phyloP scores from a whole-genome alignment of 345 rosid genomes.

The Dimocarpus longan region DNA sequence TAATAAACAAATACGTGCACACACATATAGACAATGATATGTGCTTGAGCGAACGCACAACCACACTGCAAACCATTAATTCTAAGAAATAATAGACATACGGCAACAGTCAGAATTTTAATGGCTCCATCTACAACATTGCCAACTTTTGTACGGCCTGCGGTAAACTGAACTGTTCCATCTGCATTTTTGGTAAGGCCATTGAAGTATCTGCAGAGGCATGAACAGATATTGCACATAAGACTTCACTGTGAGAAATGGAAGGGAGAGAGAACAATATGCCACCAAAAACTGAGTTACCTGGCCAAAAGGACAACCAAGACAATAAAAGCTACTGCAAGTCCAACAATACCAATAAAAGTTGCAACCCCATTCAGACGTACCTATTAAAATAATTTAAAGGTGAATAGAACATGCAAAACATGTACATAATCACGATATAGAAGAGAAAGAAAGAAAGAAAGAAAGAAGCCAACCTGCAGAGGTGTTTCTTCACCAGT shows the following conservation, averaged over 20 bases:
- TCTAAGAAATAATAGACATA: constrained; percentile 41
- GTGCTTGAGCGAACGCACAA: background rate
- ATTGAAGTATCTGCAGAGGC: constrained; percentile 63
- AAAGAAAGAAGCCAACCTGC: constrained; percentile 58
- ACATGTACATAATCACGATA: constrained; percentile 4
- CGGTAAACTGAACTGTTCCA: constrained; percentile 52
- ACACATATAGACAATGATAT: background rate
- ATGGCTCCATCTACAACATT: constrained; percentile 67
- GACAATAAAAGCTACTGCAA: constrained; percentile 77
- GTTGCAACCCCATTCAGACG: constrained; percentile 98
- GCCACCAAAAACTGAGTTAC: constrained; percentile 34
- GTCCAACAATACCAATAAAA: constrained; percentile 91
- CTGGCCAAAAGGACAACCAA: constrained; percentile 80
- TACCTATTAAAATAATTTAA: constrained; percentile 49
- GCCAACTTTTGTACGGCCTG: constrained; percentile 61
- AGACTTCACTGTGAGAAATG: background rate
- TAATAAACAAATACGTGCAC: background rate
- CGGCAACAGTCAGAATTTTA: constrained; percentile 86
- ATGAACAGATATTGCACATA: background rate
- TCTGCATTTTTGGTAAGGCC: constrained; percentile 58
- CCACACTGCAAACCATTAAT: background rate
- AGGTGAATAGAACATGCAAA: constrained; percentile 19
- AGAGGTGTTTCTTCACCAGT: constrained; percentile 98
- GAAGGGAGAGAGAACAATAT: constrained; percentile 10
- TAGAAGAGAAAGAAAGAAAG: background rate